A percentile compares a stretch with the other conserved stretches of the same genome.
Evolutionary conservation across 805 yeast species (phyloP).

Genomic region (Maudiozyma bulderi): DNA sequence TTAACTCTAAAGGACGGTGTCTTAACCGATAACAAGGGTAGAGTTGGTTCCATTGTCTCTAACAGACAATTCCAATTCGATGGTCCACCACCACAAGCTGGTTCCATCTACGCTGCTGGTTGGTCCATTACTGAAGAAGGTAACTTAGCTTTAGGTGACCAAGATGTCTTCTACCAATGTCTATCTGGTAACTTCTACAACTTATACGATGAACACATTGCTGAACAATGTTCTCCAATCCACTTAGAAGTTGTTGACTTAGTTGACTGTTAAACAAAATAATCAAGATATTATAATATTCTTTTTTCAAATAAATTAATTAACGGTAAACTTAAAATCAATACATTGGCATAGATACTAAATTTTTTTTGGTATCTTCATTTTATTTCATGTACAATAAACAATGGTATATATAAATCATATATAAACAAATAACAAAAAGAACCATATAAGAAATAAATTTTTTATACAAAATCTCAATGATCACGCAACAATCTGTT

Average conservation of each 20-base stretch:
- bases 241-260: constrained; percentile 42
- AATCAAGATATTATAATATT: background rate
- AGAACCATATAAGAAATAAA: no score
- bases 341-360: no score
- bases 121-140: constrained; percentile 45
- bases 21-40: constrained; percentile 44
- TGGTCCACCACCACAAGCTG: constrained; percentile 68
- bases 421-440: no score
- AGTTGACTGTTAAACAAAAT: constrained; percentile 24
- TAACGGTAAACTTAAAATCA: background rate
- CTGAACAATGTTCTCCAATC: constrained; percentile 47
- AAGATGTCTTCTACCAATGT: constrained; percentile 53
- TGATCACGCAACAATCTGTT: no score
- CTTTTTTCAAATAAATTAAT: background rate
- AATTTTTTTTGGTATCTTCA: no score
- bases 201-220: constrained; percentile 48
- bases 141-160: constrained; percentile 48
- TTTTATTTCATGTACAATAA: no score
- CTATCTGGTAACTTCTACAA: constrained; percentile 59
- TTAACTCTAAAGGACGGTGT: constrained; percentile 40
- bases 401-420: no score
- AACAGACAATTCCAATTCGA: constrained; percentile 69
- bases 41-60: constrained; percentile 61
- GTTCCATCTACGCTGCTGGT: constrained; percentile 51
- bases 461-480: no score